A percentile compares a stretch with the other conserved stretches of the same genome.
Conservation (phyloP, 805 yeast genomes). For the Saturnispora saitoi region DNA sequence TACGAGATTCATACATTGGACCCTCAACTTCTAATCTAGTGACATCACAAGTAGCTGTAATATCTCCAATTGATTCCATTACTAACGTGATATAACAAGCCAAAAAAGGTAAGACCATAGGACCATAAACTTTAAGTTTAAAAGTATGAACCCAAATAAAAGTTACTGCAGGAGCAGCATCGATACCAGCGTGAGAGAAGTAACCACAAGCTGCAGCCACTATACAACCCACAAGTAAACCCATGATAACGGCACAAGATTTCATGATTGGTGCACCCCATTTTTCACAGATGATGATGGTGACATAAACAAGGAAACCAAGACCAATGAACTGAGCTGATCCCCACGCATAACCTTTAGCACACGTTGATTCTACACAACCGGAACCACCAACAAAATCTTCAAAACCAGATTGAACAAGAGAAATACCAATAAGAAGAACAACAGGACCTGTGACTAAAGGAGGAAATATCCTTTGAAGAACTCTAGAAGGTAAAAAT, state of each 20-base stretch:
- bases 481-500: conserved; percentile 63
- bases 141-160: conserved; percentile 87
- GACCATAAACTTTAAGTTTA: conserved; percentile 68
- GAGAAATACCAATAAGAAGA: conserved; percentile 64
- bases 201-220: conserved; percentile 89
- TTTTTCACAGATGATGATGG: conserved; percentile 69
- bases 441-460: conserved; percentile 93
- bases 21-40: conserved; percentile 82
- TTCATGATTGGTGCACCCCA: conserved; percentile 94
- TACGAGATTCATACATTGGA: conserved; percentile 66
- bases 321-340: conserved; percentile 80
- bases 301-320: conserved; percentile 71
- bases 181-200: conserved; percentile 50
- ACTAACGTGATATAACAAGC: conserved; percentile 75
- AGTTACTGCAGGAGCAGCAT: conserved; percentile 70
- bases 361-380: conserved; percentile 38
- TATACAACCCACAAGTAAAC: conserved; percentile 79
- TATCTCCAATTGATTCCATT: conserved; percentile 94
- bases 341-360: conserved; percentile 61
- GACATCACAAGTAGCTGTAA: conserved; percentile 90
- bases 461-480: conserved; percentile 78
- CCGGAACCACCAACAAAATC: conserved; percentile 88
- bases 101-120: conserved; percentile 75
- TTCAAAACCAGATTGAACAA: conserved; percentile 64
- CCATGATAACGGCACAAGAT: conserved; percentile 85